Base-by-base conservation (phyloP, 176 grass and related monocot species). In the Aechmea fasciata region DNA sequence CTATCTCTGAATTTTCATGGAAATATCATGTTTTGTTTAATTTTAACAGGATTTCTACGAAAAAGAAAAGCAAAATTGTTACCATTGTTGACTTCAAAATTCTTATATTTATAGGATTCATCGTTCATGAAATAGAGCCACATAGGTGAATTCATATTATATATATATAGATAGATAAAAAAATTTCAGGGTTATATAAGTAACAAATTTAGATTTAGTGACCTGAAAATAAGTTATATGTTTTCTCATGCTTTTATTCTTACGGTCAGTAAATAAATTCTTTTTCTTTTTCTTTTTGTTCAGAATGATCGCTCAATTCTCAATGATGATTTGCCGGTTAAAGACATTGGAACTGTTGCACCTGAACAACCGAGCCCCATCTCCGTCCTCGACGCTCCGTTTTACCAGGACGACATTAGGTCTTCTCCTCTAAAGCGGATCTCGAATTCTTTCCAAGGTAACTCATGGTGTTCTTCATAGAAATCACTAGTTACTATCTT, bases 351-450 rank as follows among this genome's bases (percentile, higher is more conserved):
- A 17, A 79, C 69, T 72, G 62, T 63, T 18, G 22, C 65, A 71
- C 54, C 77, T 71, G 77, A 79, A 64, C 77, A 68, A 23, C 47
- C 81, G 1, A 90, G 87, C 76, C 95, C 90, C 7, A 83, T 94
- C 8, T 94, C 95, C 17, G 82, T 99, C 73, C 90, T 94, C 17
- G 87, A 94, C 78, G 77, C 82, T 25, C 94, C 84, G 25, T 99
- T 80, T 77, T 90, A 86, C 72, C 78, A 86, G 13, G 83, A 89
- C 11, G 71, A 66, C 13, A 64, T 72, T 2, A 24, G 63, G 50
- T 33, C 51, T 13, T 77, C 69, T 67, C 75, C 78, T 1, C 23
- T 76, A 68, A 88, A 75, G 83, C 90, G 77, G 61, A 80, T 81
- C 52, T 77, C 84, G 20, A 77, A 99, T 79, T 83, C 78, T 17